Evolutionary conservation across 2,329 filamentous ascomycete species (phyloP).

Genomic region (Verticillium nonalfalfae): DNA sequence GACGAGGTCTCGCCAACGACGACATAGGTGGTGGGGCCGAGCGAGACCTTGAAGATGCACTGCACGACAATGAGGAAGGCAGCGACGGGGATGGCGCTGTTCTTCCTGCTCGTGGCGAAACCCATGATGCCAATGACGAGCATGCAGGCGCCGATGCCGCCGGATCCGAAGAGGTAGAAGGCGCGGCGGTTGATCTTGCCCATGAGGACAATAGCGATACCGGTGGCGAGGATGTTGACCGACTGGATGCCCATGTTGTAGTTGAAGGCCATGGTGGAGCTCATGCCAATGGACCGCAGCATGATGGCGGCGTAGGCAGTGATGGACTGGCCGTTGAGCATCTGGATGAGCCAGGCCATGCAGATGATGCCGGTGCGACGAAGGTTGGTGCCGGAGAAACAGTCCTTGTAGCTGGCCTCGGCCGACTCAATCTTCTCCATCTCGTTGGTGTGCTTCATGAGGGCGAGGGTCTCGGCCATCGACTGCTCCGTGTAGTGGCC

Average conservation of each 20-base stretch:
- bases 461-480: conserved; percentile 28
- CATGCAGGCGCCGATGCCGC: conserved; percentile 29
- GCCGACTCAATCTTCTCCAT: conserved; percentile 22
- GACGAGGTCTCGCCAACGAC: conserved; percentile 39
- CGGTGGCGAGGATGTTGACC: conserved; percentile 33
- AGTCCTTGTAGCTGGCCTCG: conserved; percentile 27
- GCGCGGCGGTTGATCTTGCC: conserved; percentile 28
- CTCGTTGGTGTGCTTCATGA: conserved; percentile 32
- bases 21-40: conserved; percentile 36
- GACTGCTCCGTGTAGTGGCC: conserved; percentile 28
- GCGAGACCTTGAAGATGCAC: conserved; percentile 34
- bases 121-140: conserved; percentile 34
- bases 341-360: conserved; percentile 20
- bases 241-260: conserved; percentile 42
- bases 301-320: conserved; percentile 47
- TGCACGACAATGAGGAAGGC: conserved; percentile 31
- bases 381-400: conserved; percentile 28
- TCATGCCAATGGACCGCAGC: conserved; percentile 43
- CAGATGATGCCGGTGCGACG: conserved; percentile 22
- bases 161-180: conserved; percentile 32
- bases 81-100: conserved; percentile 24
- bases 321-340: conserved; percentile 33
- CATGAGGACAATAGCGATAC: conserved; percentile 30
- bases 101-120: conserved; percentile 16
- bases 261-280: conserved; percentile 31